phyloP scores from a whole-genome alignment of 2,329 filamentous ascomycete species.

The Alternaria sp. region DNA sequence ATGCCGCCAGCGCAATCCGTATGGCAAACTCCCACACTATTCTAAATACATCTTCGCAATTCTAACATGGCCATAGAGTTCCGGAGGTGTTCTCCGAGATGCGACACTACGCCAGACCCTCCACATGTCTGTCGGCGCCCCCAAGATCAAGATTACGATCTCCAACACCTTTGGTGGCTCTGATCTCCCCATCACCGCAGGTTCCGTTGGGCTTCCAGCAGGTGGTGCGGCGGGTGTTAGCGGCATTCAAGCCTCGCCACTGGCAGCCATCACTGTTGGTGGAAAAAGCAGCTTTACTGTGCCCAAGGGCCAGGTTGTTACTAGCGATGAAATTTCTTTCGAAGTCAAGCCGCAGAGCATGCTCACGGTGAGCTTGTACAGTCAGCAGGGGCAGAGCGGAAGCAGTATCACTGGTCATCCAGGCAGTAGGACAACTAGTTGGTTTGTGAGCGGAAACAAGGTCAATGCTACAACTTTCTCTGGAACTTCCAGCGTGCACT shows the following conservation, averaged over 20 bases:
- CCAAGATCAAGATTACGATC: conserved; percentile 69
- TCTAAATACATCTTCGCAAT: conserved; percentile 12
- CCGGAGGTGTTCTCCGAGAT: conserved; percentile 65
- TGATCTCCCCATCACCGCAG: conserved; percentile 67
- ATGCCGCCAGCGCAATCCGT: conserved; percentile 67
- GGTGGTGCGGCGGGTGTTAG: conserved; percentile 64
- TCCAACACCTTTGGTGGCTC: conserved; percentile 72
- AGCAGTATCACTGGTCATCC: conserved; percentile 70
- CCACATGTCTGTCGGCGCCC: conserved; percentile 65
- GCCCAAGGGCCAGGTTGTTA: conserved; percentile 63
- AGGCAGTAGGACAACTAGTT: conserved; percentile 70
- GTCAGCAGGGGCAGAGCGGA: conserved; percentile 64
- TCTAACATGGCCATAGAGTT: conserved; percentile 55
- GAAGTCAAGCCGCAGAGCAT: conserved; percentile 60
- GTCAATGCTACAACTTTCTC: conserved; percentile 51
- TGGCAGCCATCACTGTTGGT: conserved; percentile 66
- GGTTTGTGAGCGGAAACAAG: conserved; percentile 43
- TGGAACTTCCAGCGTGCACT: conserved; percentile 14
- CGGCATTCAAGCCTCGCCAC: conserved; percentile 67
- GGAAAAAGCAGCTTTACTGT: conserved; percentile 60
- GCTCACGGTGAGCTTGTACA: conserved; percentile 67
- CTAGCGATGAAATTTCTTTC: conserved; percentile 69
- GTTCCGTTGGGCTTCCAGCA: conserved; percentile 65
- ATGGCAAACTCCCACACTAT: conserved; percentile 7
- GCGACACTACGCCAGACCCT: conserved; percentile 73